Conservation (phyloP, 768 basidiomycete genomes). For the Lactarius akahatsu region DNA sequence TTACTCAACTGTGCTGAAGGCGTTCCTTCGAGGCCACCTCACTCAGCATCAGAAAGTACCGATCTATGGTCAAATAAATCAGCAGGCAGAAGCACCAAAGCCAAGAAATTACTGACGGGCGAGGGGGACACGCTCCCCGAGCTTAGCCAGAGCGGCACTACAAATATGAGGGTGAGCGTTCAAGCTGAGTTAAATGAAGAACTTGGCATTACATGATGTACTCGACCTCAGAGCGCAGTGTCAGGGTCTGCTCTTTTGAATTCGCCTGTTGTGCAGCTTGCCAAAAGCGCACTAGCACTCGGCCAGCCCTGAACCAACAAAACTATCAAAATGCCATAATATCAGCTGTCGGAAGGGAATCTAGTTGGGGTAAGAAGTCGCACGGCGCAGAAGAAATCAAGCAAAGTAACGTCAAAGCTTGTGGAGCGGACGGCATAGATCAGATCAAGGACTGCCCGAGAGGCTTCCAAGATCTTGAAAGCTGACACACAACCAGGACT, state of each 20-base stretch:
- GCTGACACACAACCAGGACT: conserved; percentile 64
- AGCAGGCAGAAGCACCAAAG: background rate
- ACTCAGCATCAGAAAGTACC: conserved; percentile 58
- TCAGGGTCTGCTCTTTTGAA: conserved; percentile 55
- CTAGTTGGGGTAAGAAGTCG: conserved; percentile 30
- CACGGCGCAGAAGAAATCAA: conserved; percentile 72
- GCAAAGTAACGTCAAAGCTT: conserved; percentile 66
- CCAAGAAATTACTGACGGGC: conserved; percentile 42
- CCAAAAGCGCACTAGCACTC: conserved; percentile 65
- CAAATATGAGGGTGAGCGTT: conserved; percentile 5
- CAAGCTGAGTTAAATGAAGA: background rate
- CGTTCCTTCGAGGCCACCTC: conserved; percentile 35
- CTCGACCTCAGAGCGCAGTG: conserved; percentile 60
- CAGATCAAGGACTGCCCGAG: conserved; percentile 64
- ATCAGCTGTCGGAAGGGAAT: conserved; percentile 13
- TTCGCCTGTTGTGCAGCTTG: conserved; percentile 60
- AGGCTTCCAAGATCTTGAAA: conserved; percentile 63
- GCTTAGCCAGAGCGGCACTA: conserved; percentile 57
- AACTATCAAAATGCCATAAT: conserved; percentile 41
- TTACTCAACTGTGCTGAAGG: conserved; percentile 4
- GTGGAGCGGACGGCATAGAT: conserved; percentile 67
- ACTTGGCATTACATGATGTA: conserved; percentile 57
- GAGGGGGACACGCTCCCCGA: conserved; percentile 67
- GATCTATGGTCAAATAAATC: conserved; percentile 34
- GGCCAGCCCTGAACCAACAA: conserved; percentile 67